Conservation (phyloP, 257 asterid genomes). For the Anisodus acutangulus region DNA sequence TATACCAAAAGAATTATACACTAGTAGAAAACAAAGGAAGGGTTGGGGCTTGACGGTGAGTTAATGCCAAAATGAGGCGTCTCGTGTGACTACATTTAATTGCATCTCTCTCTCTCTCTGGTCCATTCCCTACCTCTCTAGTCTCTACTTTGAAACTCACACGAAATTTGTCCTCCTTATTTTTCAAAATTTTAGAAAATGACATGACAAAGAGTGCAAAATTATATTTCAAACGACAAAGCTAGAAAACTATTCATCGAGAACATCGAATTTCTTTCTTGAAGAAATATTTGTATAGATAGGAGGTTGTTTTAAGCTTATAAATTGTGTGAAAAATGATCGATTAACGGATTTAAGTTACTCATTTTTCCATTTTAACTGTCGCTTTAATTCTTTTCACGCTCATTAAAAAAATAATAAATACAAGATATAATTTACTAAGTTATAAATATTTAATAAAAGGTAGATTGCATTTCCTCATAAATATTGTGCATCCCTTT, state of each 20-base stretch:
- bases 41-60: background rate
- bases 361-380: no score
- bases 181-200: background rate
- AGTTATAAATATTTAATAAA: no score
- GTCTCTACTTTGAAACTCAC: background rate
- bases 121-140: background rate
- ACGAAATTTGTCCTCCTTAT: background rate
- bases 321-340: background rate
- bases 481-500: no score
- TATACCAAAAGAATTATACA: background rate
- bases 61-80: conserved; percentile 24
- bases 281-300: background rate
- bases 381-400: no score
- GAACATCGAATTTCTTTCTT: background rate
- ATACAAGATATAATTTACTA: no score
- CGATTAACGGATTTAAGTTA: background rate
- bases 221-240: conserved; percentile 9
- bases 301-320: background rate
- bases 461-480: no score
- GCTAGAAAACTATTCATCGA: background rate
- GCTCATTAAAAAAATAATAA: no score
- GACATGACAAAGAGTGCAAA: conserved; percentile 4
- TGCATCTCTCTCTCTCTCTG: background rate
- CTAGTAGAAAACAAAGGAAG: no score
- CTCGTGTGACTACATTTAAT: conserved; percentile 27